Evolutionary conservation across 345 rosid genomes (phyloP).

Genomic region (Eucalyptus regnans): DNA sequence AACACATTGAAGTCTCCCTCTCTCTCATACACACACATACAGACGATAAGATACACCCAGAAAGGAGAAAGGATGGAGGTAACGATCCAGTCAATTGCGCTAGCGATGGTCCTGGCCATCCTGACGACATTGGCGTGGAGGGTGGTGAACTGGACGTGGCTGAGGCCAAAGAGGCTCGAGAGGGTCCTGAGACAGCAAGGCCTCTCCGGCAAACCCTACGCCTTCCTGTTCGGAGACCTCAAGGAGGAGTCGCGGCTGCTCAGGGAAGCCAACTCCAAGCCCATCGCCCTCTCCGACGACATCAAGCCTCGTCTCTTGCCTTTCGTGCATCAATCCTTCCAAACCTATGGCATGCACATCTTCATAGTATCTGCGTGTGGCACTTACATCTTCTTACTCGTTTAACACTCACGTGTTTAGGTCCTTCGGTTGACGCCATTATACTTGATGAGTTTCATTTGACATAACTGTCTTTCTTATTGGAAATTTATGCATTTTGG

Average conservation of each 20-base stretch:
- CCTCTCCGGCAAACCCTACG: neutral
- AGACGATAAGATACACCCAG: neutral
- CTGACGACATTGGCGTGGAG: neutral
- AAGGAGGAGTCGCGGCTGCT: neutral
- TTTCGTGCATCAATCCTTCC: neutral
- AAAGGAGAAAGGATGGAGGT: neutral
- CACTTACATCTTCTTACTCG: neutral
- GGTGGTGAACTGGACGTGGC: neutral
- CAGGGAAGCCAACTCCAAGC: neutral
- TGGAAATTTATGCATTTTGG: neutral
- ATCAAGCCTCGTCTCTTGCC: neutral
- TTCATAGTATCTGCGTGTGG: neutral
- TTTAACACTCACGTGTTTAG: neutral
- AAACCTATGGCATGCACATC: neutral
- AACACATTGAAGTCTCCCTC: neutral
- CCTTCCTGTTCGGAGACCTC: neutral
- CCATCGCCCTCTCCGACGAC: neutral
- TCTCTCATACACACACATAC: neutral
- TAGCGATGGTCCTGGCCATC: neutral
- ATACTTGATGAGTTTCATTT: neutral
- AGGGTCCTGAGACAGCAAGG: neutral
- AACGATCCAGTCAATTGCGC: neutral
- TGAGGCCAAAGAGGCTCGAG: conserved; percentile 1
- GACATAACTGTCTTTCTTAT: neutral
- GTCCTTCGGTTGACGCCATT: neutral